Percentiles rank a stretch among this genome's conserved stretches.
These are phyloP conservation scores for Rubus parviflorus DNA, from an alignment of 306 rosid species.

Conservation along the genomic window DNA sequence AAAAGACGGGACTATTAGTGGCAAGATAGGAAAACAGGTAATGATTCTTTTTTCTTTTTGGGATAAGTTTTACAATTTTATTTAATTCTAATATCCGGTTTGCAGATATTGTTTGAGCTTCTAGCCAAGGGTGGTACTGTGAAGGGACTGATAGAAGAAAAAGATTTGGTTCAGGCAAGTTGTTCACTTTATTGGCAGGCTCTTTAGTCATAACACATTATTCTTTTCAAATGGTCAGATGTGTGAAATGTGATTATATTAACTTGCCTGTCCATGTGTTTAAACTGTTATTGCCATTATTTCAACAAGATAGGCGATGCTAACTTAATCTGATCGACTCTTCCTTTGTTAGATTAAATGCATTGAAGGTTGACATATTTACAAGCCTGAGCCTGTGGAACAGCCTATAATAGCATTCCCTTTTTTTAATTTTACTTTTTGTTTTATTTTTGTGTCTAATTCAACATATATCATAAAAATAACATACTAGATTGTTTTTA, in stretches of 20 bases:
- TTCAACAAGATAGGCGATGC: background rate
- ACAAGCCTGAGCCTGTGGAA: background rate
- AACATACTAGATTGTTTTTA: background rate
- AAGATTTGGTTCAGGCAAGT: slow-evolving; percentile 90
- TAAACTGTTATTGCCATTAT: background rate
- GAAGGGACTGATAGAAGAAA: slow-evolving; percentile 71
- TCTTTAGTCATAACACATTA: background rate
- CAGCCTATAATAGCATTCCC: background rate
- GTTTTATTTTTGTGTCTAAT: background rate
- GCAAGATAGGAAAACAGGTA: slow-evolving; percentile 98
- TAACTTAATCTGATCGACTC: background rate
- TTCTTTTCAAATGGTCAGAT: background rate
- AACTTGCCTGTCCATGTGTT: background rate
- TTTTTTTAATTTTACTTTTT: background rate
- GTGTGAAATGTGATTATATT: background rate
- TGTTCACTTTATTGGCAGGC: slow-evolving; percentile 3
- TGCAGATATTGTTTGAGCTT: slow-evolving; percentile 82
- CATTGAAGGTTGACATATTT: background rate
- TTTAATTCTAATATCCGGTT: slow-evolving; percentile 19
- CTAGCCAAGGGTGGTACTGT: slow-evolving; percentile 91
- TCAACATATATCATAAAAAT: background rate
- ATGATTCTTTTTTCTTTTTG: background rate
- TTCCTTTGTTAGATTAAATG: background rate
- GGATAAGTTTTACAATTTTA: slow-evolving; percentile 10
- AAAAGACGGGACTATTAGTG: slow-evolving; percentile 75